These are phyloP conservation scores for Adansonia gregorii DNA, from an alignment of 441 rosid genomes.

Conservation along the genomic window DNA sequence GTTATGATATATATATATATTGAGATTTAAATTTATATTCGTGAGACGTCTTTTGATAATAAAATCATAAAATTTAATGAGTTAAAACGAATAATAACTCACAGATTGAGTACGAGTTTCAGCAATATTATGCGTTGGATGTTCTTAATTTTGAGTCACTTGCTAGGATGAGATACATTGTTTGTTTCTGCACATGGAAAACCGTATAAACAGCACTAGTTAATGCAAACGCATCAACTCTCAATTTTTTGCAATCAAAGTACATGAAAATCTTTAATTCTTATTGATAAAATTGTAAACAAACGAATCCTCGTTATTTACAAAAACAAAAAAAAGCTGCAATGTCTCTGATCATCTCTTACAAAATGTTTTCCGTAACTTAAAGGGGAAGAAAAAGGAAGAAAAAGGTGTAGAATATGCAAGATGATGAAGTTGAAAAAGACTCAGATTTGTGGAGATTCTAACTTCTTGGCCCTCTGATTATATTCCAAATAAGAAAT, in stretches of 20 bases:
- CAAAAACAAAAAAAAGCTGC: constrained; percentile 14
- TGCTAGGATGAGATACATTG: too few species aligned
- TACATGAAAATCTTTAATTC: neutral
- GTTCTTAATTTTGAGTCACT: too few species aligned
- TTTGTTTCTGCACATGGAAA: too few species aligned
- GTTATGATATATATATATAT: too few species aligned
- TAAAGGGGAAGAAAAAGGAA: neutral
- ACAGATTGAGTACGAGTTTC: too few species aligned
- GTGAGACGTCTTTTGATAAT: too few species aligned
- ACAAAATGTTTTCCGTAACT: neutral
- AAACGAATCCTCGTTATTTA: constrained; percentile 25
- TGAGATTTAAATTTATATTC: too few species aligned
- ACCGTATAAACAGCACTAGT: too few species aligned
- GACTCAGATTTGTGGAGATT: neutral
- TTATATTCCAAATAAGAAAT: constrained; percentile 56
- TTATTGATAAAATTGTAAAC: constrained; percentile 18
- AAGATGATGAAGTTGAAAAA: neutral
- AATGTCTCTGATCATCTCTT: constrained; percentile 27
- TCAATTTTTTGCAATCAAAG: neutral
- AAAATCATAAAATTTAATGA: too few species aligned
- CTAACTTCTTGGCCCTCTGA: constrained; percentile 21
- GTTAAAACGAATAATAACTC: too few species aligned
- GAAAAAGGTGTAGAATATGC: neutral
- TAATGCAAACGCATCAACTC: neutral
- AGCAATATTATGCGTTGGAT: too few species aligned